These are phyloP conservation scores for Cladosporium sp. DNA, from an alignment of 2,329 filamentous ascomycete species.

Conservation along the genomic window DNA sequence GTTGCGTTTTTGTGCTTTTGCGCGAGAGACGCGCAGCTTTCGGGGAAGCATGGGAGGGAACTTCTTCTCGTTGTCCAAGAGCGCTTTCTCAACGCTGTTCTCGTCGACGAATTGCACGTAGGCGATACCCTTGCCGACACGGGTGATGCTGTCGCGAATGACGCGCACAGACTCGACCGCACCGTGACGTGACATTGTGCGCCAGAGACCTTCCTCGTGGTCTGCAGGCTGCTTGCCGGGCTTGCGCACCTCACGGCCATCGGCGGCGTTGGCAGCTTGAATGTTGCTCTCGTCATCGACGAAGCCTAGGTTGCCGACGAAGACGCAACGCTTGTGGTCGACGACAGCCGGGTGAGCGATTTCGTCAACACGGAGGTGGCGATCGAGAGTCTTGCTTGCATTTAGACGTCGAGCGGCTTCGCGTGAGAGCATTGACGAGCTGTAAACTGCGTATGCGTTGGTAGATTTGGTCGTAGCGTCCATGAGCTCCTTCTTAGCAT, in stretches of 20 bases:
- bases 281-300: conserved; percentile 83
- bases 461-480: conserved; percentile 85
- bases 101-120: conserved; percentile 93
- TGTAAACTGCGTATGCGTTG: conserved; percentile 92
- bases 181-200: conserved; percentile 70
- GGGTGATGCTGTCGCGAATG: conserved; percentile 79
- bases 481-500: conserved; percentile 85
- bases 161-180: conserved; percentile 91
- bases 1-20: conserved; percentile 63
- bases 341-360: conserved; percentile 80
- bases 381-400: conserved; percentile 74
- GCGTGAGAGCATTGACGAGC: conserved; percentile 67
- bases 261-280: conserved; percentile 56
- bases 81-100: conserved; percentile 85
- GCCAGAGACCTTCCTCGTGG: conserved; percentile 89
- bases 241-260: conserved; percentile 58
- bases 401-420: conserved; percentile 75
- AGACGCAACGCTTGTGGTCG: conserved; percentile 86
- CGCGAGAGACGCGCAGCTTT: conserved; percentile 77
- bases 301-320: conserved; percentile 93
- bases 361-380: conserved; percentile 86
- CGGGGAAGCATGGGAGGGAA: conserved; percentile 93
- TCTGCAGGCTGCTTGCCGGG: conserved; percentile 72
- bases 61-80: conserved; percentile 83
- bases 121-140: conserved; percentile 93